Evolutionary conservation across 2,329 filamentous ascomycete genomes (phyloP).

Genomic region (Tricladium varicosporioides): DNA sequence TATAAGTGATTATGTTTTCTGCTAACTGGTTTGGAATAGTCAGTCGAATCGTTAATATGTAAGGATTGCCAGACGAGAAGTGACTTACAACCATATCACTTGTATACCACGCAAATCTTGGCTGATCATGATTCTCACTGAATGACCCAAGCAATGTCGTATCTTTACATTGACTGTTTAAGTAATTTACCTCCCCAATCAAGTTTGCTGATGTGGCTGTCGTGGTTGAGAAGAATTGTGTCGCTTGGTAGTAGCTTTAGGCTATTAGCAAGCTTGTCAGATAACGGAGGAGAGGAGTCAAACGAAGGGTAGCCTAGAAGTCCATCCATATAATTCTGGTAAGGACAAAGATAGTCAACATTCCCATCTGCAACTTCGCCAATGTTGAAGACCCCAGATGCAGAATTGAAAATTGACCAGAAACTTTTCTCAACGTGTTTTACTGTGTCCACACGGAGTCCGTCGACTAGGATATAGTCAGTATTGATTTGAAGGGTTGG

Average conservation of each 20-base stretch:
- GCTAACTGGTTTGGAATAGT: slow-evolving; percentile 27
- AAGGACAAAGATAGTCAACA: slow-evolving; percentile 41
- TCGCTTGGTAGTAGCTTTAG: slow-evolving; percentile 8
- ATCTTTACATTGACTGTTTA: slow-evolving; percentile 27
- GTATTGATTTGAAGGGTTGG: slow-evolving; percentile 9
- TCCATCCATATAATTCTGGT: slow-evolving; percentile 18
- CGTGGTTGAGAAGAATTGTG: slow-evolving; percentile 16
- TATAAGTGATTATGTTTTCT: slow-evolving; percentile 47
- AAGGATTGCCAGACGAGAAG: too few relatives aligned
- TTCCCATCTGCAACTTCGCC: slow-evolving; percentile 59
- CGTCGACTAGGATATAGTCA: slow-evolving; percentile 36
- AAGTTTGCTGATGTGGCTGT: slow-evolving; percentile 9
- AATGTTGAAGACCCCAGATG: slow-evolving; percentile 56
- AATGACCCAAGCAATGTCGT: slow-evolving; percentile 37
- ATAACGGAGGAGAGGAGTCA: not conserved
- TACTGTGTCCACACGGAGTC: slow-evolving; percentile 47
- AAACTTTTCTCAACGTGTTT: slow-evolving; percentile 48
- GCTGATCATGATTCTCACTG: slow-evolving; percentile 44
- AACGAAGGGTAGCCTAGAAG: slow-evolving; percentile 15
- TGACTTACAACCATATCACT: slow-evolving; percentile 15
- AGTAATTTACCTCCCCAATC: slow-evolving; percentile 7
- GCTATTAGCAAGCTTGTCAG: not conserved
- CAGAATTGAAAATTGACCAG: slow-evolving; percentile 51
- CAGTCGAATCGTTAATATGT: too few relatives aligned
- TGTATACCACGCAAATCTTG: slow-evolving; percentile 37